phyloP scores from a whole-genome alignment of 345 rosid species.

The Gossypium ekmanianum region DNA sequence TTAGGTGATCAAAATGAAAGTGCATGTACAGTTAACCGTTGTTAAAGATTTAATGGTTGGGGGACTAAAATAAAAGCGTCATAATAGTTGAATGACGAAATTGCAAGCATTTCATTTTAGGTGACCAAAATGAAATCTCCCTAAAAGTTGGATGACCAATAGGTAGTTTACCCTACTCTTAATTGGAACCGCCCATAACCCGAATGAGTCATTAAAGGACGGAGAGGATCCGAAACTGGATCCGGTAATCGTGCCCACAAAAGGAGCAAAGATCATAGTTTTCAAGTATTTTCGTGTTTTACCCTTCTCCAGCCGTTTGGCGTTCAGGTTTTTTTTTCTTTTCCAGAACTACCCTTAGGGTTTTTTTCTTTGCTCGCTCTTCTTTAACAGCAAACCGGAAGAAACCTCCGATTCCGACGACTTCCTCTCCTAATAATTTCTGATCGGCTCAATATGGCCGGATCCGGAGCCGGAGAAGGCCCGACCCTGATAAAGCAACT shows the following conservation, averaged over 20 bases:
- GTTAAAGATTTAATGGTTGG: too few species aligned
- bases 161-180: too few species aligned
- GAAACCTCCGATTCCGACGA: background rate
- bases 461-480: constrained; percentile 33
- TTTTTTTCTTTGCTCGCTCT: background rate
- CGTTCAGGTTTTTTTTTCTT: background rate
- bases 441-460: background rate
- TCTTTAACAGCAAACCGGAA: background rate
- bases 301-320: background rate
- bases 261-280: background rate
- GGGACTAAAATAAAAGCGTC: too few species aligned
- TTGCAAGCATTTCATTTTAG: too few species aligned
- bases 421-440: background rate
- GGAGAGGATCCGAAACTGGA: background rate
- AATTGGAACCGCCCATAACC: too few species aligned
- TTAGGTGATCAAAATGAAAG: too few species aligned
- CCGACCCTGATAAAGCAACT: constrained; percentile 63
- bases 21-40: too few species aligned
- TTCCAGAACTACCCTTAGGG: constrained; percentile 16
- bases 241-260: too few species aligned
- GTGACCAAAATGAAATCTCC: too few species aligned
- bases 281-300: background rate
- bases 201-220: background rate
- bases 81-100: too few species aligned
- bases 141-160: too few species aligned